phyloP scores from a whole-genome alignment of 2,329 filamentous ascomycete species.

The Talaromyces sp. region DNA sequence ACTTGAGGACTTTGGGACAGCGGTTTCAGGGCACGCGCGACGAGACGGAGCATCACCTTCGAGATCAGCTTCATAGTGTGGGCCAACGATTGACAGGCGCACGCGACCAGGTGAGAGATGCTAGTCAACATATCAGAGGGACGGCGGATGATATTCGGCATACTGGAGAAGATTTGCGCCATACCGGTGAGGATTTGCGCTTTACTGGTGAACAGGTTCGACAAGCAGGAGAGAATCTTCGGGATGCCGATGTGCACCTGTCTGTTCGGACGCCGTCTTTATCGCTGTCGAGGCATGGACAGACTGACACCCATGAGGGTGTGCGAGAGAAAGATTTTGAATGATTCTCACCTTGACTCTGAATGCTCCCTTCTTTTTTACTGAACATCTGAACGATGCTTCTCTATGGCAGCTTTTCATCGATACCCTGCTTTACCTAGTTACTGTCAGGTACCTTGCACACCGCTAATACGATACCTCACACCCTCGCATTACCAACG shows the following conservation, averaged over 20 bases:
- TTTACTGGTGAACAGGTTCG: slow-evolving; percentile 11
- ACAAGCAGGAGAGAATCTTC: slow-evolving; percentile 6
- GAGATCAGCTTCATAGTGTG: slow-evolving; percentile 7
- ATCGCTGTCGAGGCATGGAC: slow-evolving; percentile 9
- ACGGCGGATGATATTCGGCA: slow-evolving; percentile 9
- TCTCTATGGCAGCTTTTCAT: background rate
- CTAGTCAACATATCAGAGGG: background rate
- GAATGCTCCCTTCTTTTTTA: background rate
- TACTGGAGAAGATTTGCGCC: slow-evolving; percentile 10
- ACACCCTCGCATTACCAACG: background rate
- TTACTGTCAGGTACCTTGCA: background rate
- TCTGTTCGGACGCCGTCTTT: background rate
- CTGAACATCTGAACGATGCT: too few relatives aligned
- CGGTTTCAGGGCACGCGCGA: slow-evolving; percentile 6
- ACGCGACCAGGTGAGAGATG: slow-evolving; percentile 6
- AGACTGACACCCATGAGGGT: background rate
- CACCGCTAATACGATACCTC: background rate
- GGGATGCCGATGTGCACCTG: background rate
- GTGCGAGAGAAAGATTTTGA: slow-evolving; percentile 1
- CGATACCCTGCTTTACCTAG: too few relatives aligned
- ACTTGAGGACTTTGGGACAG: slow-evolving; percentile 8
- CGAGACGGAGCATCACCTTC: slow-evolving; percentile 2
- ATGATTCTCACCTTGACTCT: background rate
- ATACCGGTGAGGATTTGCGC: slow-evolving; percentile 6
- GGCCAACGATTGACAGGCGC: slow-evolving; percentile 7